A percentile compares a stretch with the other conserved stretches of the same genome.
These are phyloP conservation scores for Amanita pallidorosea DNA, from an alignment of 768 basidiomycete species.

Conservation along the genomic window DNA sequence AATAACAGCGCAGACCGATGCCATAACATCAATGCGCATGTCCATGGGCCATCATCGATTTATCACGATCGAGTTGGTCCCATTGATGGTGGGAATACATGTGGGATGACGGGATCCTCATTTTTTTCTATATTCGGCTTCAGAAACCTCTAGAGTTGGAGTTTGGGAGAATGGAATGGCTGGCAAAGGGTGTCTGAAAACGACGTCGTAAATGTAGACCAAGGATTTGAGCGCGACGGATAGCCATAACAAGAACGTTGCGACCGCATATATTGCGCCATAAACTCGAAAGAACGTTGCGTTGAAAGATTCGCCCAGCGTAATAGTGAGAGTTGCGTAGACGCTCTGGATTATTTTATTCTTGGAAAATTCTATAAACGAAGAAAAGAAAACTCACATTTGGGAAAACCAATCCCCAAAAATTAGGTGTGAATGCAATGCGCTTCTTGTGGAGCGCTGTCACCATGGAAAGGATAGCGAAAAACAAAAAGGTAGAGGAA, in stretches of 20 bases:
- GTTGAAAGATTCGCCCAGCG: constrained; percentile 36
- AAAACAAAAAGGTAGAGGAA: constrained; percentile 53
- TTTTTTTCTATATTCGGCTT: not conserved
- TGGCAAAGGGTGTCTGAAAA: not conserved
- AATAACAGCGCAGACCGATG: too few species aligned
- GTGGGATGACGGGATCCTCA: not conserved
- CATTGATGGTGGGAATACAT: too few species aligned
- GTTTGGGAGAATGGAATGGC: not conserved
- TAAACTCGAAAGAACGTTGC: constrained; percentile 45
- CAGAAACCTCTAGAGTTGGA: not conserved
- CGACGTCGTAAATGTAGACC: constrained; percentile 6
- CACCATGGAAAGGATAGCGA: constrained; percentile 39
- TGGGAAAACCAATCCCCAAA: constrained; percentile 66
- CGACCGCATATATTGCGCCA: constrained; percentile 43
- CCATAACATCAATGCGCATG: too few species aligned
- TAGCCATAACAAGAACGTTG: constrained; percentile 42
- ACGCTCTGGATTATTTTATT: constrained; percentile 32
- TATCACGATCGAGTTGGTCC: too few species aligned
- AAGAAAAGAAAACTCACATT: constrained; percentile 28
- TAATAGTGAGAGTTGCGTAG: constrained; percentile 54
- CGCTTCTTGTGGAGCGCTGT: constrained; percentile 27
- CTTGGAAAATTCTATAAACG: not conserved
- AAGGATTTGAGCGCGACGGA: constrained; percentile 34
- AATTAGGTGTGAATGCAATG: constrained; percentile 44
- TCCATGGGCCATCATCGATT: too few species aligned